A percentile compares a stretch with the other conserved stretches of the same genome.
Conservation (phyloP, 2,329 filamentous ascomycete genomes). For the Ascochyta clinopodiicola region DNA sequence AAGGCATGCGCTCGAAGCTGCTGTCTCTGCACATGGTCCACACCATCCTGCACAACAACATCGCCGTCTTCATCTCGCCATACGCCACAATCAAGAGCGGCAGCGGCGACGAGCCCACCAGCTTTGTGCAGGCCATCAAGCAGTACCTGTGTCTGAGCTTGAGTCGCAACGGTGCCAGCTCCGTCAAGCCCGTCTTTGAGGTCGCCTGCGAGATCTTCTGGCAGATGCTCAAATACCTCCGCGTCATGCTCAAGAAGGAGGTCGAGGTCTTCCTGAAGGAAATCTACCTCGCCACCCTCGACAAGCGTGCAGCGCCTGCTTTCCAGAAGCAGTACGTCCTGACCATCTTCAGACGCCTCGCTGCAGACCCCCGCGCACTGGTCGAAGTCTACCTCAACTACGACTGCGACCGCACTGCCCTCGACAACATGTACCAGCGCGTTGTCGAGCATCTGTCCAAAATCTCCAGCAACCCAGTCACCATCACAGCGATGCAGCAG, state of each 20-base stretch:
- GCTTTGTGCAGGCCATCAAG: conserved; percentile 92
- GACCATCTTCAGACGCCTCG: conserved; percentile 81
- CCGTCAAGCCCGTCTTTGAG: conserved; percentile 89
- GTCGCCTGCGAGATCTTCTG: conserved; percentile 98
- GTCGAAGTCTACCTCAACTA: conserved; percentile 98
- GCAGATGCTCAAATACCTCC: conserved; percentile 93
- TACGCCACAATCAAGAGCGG: conserved; percentile 91
- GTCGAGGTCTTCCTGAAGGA: conserved; percentile 98
- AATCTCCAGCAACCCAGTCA: conserved; percentile 79
- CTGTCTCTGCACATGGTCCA: conserved; percentile 95
- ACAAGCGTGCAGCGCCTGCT: conserved; percentile 82
- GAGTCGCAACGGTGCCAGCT: conserved; percentile 93
- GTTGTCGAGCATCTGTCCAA: conserved; percentile 93
- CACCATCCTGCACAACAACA: conserved; percentile 93
- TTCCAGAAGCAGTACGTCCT: conserved; percentile 95
- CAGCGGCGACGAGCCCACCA: conserved; percentile 84
- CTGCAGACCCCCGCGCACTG: conserved; percentile 82
- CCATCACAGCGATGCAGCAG: conserved; percentile 78
- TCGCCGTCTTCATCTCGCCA: conserved; percentile 87
- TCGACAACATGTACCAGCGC: conserved; percentile 95
- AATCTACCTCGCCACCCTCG: conserved; percentile 90
- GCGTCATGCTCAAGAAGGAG: conserved; percentile 96
- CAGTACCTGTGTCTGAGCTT: conserved; percentile 96
- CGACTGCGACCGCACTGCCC: conserved; percentile 88
- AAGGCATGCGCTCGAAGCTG: conserved; percentile 96